Conservation (phyloP, 768 basidiomycete genomes). For the Coprinellus aureogranulatus region DNA sequence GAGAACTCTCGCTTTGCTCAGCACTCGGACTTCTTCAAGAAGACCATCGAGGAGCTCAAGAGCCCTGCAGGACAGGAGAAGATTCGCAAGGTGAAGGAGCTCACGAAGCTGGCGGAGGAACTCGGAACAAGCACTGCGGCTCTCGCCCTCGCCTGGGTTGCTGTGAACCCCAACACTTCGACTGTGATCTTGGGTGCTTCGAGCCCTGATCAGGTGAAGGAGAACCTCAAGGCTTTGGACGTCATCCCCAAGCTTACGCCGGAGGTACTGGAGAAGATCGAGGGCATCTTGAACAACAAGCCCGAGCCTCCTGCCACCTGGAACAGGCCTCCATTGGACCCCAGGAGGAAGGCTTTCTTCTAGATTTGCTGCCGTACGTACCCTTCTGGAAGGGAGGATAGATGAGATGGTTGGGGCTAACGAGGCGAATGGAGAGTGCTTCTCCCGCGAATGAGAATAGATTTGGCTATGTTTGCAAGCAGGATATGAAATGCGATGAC, state of each 20-base stretch:
- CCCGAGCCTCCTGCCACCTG: conserved; percentile 27
- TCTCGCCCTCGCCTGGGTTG: conserved; percentile 79
- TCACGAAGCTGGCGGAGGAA: conserved; percentile 69
- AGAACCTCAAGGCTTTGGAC: conserved; percentile 70
- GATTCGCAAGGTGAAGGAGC: conserved; percentile 65
- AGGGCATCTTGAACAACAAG: conserved; percentile 59
- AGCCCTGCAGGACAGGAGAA: conserved; percentile 61
- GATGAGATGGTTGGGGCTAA: too few species aligned
- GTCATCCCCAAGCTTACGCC: conserved; percentile 71
- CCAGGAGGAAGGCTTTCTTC: neutral
- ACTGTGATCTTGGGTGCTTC: conserved; percentile 69
- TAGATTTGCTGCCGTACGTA: neutral
- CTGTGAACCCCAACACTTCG: conserved; percentile 61
- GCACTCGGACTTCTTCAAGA: conserved; percentile 53
- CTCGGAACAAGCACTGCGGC: conserved; percentile 57
- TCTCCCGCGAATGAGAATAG: too few species aligned
- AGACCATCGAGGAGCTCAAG: conserved; percentile 52
- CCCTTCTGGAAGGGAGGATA: too few species aligned
- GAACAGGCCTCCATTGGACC: neutral
- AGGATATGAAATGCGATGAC: too few species aligned
- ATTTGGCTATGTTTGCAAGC: too few species aligned
- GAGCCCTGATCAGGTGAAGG: conserved; percentile 57
- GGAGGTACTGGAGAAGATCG: conserved; percentile 63
- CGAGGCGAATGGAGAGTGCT: too few species aligned
- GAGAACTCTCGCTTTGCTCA: conserved; percentile 66